Base-by-base conservation (phyloP, 345 rosid species). In the Citrus sp. region DNA sequence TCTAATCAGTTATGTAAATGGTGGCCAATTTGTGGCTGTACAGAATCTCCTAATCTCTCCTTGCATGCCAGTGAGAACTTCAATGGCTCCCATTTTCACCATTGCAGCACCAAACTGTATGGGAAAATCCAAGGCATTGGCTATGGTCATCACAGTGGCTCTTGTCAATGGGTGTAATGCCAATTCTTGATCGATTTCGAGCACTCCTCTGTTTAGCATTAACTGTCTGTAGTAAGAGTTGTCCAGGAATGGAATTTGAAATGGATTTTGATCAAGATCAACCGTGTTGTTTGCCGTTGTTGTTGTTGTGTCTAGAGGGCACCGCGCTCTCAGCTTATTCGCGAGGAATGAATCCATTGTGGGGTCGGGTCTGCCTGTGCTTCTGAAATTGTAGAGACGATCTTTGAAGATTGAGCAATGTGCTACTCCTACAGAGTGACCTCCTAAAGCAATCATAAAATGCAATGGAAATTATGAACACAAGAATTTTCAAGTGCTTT, bases 401-500 rank as follows among this genome's bases (percentile, higher is more conserved):
- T 89, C 80, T 46, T 32, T 68, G 69, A 89, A 60, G 82, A 85
- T 60, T 0, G 88, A 83, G 76, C 90, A 91, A 59, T 88, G 90
- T 35, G 84, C 16, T 9, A 82, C 86, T 12, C 91, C 92, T 64
- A 88, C 86, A 2, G 90, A 83, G 75, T 89, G 92, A 21, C 91
- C 92, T 35, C 92, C 94, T 69, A 30, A 18, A n/a, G 60, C 13
- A 3, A 19, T 59, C 13, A 3, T 49, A 34, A 18, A 27, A 12
- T 4, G 16, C 4, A 8, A 13, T 7, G 4, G 27, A 3, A 25
- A 54, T 16, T 22, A 42, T 28, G 16, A 37, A 9, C 27, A 3
- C 10, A 1, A 19, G 37, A 6, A 30, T 4, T 16, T 62, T 14
- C 24, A 65, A 32, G 69, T 19, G 42, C 24, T 32, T 18, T 32